Conservation (phyloP, 179 eudicot genomes). For the Nepenthes alata region DNA sequence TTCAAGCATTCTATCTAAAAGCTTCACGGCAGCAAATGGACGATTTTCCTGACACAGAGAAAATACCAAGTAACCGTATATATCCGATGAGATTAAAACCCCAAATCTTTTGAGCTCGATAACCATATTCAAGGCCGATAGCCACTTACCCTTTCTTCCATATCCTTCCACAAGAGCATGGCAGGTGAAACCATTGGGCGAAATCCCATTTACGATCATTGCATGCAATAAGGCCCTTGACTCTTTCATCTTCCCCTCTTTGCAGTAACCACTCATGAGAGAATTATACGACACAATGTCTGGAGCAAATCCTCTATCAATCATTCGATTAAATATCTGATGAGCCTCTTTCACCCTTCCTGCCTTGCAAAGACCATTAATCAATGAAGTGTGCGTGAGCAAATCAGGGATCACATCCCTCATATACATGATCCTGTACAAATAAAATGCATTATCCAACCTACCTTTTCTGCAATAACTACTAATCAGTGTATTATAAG, state of each 20-base stretch:
- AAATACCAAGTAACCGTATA: conserved; percentile 38
- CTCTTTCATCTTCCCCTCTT: conserved; percentile 68
- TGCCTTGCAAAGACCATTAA: conserved; percentile 72
- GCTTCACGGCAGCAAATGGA: conserved; percentile 61
- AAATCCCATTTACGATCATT: conserved; percentile 44
- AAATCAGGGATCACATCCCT: conserved; percentile 72
- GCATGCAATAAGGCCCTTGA: conserved; percentile 50
- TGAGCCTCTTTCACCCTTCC: conserved; percentile 61
- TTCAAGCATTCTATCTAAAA: conserved; percentile 41
- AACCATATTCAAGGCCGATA: conserved; percentile 62
- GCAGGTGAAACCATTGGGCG: conserved; percentile 60
- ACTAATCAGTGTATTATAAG: conserved; percentile 64
- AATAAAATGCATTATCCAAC: conserved; percentile 62
- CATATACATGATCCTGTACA: conserved; percentile 67
- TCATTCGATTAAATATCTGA: conserved; percentile 48
- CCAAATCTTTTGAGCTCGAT: conserved; percentile 50
- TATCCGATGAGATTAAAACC: conserved; percentile 31
- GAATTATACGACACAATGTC: conserved; percentile 61
- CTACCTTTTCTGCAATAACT: conserved; percentile 56
- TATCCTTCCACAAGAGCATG: conserved; percentile 59
- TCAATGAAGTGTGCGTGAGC: conserved; percentile 58
- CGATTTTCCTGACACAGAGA: conserved; percentile 44
- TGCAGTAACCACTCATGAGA: conserved; percentile 63
- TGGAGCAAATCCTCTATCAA: conserved; percentile 57
- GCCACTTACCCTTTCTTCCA: conserved; percentile 35